phyloP scores from a whole-genome alignment of 106 monocot species.

The Platanthera zijinensis region DNA sequence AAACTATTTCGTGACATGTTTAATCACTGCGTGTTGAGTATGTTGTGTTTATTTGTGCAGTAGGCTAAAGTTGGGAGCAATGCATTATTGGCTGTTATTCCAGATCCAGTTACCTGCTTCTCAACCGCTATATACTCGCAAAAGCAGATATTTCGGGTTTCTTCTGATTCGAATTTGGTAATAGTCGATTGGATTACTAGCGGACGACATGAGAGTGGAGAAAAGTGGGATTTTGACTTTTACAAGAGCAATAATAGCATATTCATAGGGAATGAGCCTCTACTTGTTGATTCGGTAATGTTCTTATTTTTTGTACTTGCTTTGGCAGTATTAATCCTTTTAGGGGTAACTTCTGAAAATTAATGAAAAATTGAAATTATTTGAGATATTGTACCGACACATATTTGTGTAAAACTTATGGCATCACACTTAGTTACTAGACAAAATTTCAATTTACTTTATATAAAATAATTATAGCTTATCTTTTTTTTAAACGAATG shows the following conservation, averaged over 20 bases:
- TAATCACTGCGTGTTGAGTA: not conserved
- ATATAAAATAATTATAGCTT: not conserved
- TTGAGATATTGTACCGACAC: not conserved
- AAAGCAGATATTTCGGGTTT: slow-evolving; percentile 64
- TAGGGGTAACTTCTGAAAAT: not conserved
- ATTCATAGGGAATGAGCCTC: slow-evolving; percentile 46
- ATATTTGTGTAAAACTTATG: not conserved
- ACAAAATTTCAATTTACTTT: not conserved
- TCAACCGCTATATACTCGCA: slow-evolving; percentile 80
- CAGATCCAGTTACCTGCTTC: slow-evolving; percentile 97
- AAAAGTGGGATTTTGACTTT: slow-evolving; percentile 76
- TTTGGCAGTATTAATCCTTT: not conserved
- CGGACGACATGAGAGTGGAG: slow-evolving; percentile 87
- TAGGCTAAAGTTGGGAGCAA: slow-evolving; percentile 74
- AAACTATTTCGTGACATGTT: not conserved
- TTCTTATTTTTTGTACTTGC: slow-evolving; percentile 7
- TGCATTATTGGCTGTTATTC: slow-evolving; percentile 71
- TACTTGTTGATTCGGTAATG: slow-evolving; percentile 86
- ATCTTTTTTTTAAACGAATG: not conserved
- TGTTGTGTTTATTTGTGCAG: slow-evolving; percentile 24
- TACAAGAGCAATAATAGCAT: slow-evolving; percentile 86
- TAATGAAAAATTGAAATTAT: not conserved
- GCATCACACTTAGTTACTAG: not conserved
- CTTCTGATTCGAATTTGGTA: slow-evolving; percentile 64
- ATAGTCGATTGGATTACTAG: slow-evolving; percentile 97